Evolutionary conservation across 2,329 filamentous ascomycete genomes (phyloP).

Genomic region (Sporothrix inflata): DNA sequence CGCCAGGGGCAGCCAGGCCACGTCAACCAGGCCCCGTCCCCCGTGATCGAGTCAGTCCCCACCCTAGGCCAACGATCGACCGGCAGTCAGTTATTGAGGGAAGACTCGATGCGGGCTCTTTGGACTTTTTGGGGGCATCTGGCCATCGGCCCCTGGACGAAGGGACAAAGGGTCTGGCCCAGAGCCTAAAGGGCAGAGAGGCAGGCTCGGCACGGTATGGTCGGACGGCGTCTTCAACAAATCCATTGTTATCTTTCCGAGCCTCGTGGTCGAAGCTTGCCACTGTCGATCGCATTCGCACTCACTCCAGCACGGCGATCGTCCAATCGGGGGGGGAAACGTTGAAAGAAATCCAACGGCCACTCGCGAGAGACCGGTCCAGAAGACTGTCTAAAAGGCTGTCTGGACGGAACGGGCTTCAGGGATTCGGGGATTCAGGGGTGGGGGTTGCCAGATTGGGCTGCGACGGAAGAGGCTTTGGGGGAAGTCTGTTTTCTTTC

Average conservation of each 20-base stretch:
- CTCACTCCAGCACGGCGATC: neutral
- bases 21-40: neutral
- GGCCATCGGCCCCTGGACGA: neutral
- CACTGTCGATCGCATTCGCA: neutral
- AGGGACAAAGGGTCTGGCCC: neutral
- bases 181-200: neutral
- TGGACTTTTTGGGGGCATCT: neutral
- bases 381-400: neutral
- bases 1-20: neutral
- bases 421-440: neutral
- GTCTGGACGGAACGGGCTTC: neutral
- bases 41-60: neutral
- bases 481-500: neutral
- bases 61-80: neutral
- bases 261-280: neutral
- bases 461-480: neutral
- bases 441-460: neutral
- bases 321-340: neutral
- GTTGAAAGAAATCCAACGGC: neutral
- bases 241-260: neutral
- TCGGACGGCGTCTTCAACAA: neutral
- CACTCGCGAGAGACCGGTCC: neutral
- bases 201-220: too few species aligned
- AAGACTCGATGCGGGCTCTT: neutral
- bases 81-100: neutral